Base-by-base conservation (phyloP, 2,329 filamentous ascomycete genomes). In the Colletotrichum graminicola region DNA sequence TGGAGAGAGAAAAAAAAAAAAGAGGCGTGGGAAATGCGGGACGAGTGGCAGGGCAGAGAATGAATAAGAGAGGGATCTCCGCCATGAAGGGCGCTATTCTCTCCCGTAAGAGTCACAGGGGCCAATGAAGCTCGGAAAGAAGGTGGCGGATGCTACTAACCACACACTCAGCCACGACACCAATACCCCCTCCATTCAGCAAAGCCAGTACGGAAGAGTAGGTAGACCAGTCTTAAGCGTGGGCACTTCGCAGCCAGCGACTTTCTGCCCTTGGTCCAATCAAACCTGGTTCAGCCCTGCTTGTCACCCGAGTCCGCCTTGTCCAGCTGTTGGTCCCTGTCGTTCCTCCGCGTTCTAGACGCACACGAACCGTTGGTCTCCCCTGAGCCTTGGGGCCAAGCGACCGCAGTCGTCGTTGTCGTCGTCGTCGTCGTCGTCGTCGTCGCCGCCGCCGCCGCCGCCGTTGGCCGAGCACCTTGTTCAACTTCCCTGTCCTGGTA, bases 271-370 rank as follows among this genome's bases (percentile, higher is more conserved):
- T 8, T 23, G 10, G 21, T 51, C 11, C 21, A 23, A 14, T 6
- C 12, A 21, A 18, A 39, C 60, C 52, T 62, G 14, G 39, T 21
- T 57, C 32, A 60, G 36, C 63, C 54, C 66, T 54, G 7, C 47
- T 52, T 21, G 1, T 16, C n/a, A 54, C 21, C 18, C 43, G 45
- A 71, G 52, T 69, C 54, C 69, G 69, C 69, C 69, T 72, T 72
- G 69, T 69, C 41, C 65, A 68, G 59, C 45, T 60, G 54, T 47
- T 69, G 69, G 69, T 59, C 69, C 68, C 32, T 59, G 64, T 68
- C 51, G 32, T 47, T 52, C 47, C 23, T 47, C 52, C 51, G 47
- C 18, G 21, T 36, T 8, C 56, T 23, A 67, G 67, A 57, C 64
- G 43, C 57, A 67, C 52, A 71, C 52, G 36, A 59, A 62, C 68